Base-by-base conservation (phyloP, 2,329 filamentous ascomycete species). In the Elsinoe perseae region DNA sequence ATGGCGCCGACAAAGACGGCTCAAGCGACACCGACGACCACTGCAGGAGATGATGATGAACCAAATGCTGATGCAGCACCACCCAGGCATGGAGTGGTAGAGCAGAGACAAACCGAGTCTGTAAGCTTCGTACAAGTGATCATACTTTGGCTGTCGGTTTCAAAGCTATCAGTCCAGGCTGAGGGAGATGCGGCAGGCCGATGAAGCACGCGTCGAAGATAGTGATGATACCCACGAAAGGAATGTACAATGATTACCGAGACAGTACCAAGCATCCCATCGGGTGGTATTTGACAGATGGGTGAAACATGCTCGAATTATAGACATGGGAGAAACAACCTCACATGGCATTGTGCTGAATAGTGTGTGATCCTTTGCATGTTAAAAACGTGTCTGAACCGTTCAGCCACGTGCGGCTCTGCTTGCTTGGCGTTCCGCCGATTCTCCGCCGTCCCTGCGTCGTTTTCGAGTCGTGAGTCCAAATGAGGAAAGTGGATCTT, bases 361-460 rank as follows among this genome's bases (percentile, higher is more conserved):
- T 4, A 42, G 12, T 25, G 25, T 4, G 9, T 44, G 10, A n/a
- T 4, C 20, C 14, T 23, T 25, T 10, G 40, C 40, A 14, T 30
- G 44, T 18, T 27, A 50, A n/a, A 32, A 48, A 48, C 27, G 25
- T 50, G 44, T 50, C 44, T 32, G 16, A 27, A 52, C 30, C 28
- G 12, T 52, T 36, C 48, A 52, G 48, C 48, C 48, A 52, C 48
- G 48, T 52, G 48, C 48, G 32, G 48, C 48, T 52, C 48, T 14
- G 32, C 10, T 4, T 36, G 12, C 32, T 36, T 36, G 32, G 32
- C 32, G 3, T 14, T 4, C 32, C 32, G 32, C 32, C 12, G 32
- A 36, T 23, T 25, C 12, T 52, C 8, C 30, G 25, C 18, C 48
- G 6, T 44, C 40, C 48, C 48, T 38, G 48, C n/a, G 18, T 38